Base-by-base conservation (phyloP, 2,329 filamentous ascomycete genomes). In the Alternaria gaisen region DNA sequence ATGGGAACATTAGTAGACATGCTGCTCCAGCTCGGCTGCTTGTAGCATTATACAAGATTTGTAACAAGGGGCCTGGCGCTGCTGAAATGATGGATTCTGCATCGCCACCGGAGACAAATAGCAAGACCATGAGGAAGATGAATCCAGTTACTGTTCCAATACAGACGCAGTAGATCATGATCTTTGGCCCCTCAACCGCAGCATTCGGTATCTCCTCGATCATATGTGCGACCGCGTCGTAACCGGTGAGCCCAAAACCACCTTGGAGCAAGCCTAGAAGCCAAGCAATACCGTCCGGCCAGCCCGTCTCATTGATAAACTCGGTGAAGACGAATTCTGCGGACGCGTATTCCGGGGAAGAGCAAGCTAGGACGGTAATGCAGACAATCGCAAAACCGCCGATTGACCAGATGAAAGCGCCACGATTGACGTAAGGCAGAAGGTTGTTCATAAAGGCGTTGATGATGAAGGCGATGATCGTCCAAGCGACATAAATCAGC, bases 381-480 rank as follows among this genome's bases (percentile, higher is more conserved):
- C 83, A 90, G 65, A 93, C 91, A 58, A 92, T 81, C 43, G 86
- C 79, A 66, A 93, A 92, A 0, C 91, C 91, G 2, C 83, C 77
- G 3, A 93, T 81, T 3, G 87, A 90, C 90, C 90, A 93, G 52
- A 88, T 84, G 66, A 93, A 90, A 1, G 90, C 90, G 18, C 83
- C 83, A 72, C 90, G 88, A 72, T 89, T 92, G 66, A 92, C 81
- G 12, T 84, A 82, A 0, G 90, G 90, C 4, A 93, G 81, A 4
- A 88, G 70, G 3, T 81, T 79, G 67, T 87, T 90, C 72, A 85
- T 80, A 65, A 91, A 90, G 1, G 87, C 85, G 64, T 92, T 92
- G 75, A 91, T 80, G 48, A 86, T 57, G 60, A 91, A 86, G 3
- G 87, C 87, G 16, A 85, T 67, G 22, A 88, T 59, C 6, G 87